These are phyloP conservation scores for Colletotrichum graminicola DNA, from an alignment of 2,329 filamentous ascomycete species.

Conservation along the genomic window DNA sequence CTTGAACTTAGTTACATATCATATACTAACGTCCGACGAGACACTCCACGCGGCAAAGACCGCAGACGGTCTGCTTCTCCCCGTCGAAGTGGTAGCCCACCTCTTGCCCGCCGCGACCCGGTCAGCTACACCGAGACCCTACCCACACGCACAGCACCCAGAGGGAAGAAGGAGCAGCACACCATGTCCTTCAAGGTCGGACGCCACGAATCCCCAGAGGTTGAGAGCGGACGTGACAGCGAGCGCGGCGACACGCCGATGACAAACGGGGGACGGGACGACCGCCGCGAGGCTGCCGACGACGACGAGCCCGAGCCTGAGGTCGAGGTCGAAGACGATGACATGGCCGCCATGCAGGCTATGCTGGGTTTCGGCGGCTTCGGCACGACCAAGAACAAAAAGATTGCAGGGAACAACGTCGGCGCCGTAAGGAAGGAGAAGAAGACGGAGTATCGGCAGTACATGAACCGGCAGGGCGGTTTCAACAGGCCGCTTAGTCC, in stretches of 20 bases:
- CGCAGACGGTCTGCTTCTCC: slow-evolving; percentile 56
- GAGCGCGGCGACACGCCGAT: slow-evolving; percentile 42
- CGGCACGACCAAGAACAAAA: slow-evolving; percentile 87
- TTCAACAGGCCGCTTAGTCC: slow-evolving; percentile 85
- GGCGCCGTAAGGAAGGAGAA: slow-evolving; percentile 91
- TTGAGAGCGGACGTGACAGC: slow-evolving; percentile 43
- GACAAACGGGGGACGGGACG: slow-evolving; percentile 34
- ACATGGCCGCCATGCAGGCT: slow-evolving; percentile 79
- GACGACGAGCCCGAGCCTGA: slow-evolving; percentile 58
- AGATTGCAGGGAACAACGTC: slow-evolving; percentile 87
- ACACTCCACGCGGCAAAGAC: slow-evolving; percentile 43
- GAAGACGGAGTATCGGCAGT: slow-evolving; percentile 95
- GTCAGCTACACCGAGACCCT: slow-evolving; percentile 46
- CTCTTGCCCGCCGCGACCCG: slow-evolving; percentile 34
- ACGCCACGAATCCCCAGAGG: slow-evolving; percentile 47
- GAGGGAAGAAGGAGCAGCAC: slow-evolving; percentile 45
- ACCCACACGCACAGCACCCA: slow-evolving; percentile 49
- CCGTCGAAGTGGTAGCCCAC: slow-evolving; percentile 44
- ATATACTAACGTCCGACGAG: slow-evolving; percentile 24
- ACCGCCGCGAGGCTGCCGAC: slow-evolving; percentile 38
- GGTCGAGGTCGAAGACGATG: slow-evolving; percentile 71
- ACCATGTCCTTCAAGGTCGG: slow-evolving; percentile 54
- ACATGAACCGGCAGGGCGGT: slow-evolving; percentile 89
- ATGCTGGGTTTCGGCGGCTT: slow-evolving; percentile 94
- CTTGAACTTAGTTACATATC: not conserved